Base-by-base conservation (phyloP, 192 early-diverging fungal species). In the Nowakowskiella sp. region DNA sequence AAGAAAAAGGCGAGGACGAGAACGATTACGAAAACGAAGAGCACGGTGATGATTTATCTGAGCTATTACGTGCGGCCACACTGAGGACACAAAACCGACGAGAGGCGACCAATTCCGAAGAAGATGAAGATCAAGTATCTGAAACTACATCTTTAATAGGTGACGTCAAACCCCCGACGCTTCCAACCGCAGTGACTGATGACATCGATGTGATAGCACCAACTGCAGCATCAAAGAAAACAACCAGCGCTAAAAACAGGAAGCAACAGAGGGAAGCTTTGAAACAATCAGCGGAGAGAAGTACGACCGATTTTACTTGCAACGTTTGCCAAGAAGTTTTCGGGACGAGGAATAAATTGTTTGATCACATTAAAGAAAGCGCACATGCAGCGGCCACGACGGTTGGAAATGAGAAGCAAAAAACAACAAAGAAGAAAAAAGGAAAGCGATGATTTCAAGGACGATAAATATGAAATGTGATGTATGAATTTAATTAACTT, bases 361-460 rank as follows among this genome's bases (percentile, higher is more conserved):
- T 96, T 69, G 67, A 77, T 1, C 94, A 97, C 58, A 87, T 96
- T 29, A 82, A 86, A 36, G 72, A 73, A 21, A 88, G 85, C 9
- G 89, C 90, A 9, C 94, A 97, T 66, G 91, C 94, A 2, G 58
- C 77, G 36, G 36, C 36, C 19, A 39, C 36, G n/a, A n/a, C n/a
- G n/a, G n/a, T n/a, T n/a, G n/a, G n/a, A n/a, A n/a, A n/a, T n/a
- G n/a, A n/a, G n/a, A n/a, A n/a, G n/a, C n/a, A n/a, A n/a, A n/a
- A n/a, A n/a, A n/a, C n/a, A n/a, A n/a, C n/a, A n/a, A n/a, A n/a
- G n/a, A n/a, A n/a, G n/a, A n/a, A n/a, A n/a, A n/a, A n/a, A n/a
- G n/a, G n/a, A n/a, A n/a, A n/a, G n/a, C n/a, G n/a, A n/a, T n/a
- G n/a, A n/a, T n/a, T n/a, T n/a, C n/a, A n/a, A n/a, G n/a, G n/a